Conservation (phyloP, 352 stramenopile species). For the Phytophthora podocarpi region DNA sequence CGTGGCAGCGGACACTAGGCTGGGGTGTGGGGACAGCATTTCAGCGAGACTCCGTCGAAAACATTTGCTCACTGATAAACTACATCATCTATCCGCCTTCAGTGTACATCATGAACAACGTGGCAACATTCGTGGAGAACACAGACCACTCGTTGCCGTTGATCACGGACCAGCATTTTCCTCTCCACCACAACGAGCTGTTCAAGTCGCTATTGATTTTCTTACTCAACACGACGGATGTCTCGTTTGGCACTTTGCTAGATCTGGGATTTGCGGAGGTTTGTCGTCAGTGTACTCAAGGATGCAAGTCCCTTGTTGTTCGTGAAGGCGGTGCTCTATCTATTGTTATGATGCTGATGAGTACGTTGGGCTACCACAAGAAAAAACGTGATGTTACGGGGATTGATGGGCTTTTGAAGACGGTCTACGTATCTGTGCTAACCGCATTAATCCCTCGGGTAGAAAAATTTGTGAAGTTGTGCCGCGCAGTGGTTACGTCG, state of each 20-base stretch:
- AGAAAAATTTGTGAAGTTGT: conserved; percentile 81
- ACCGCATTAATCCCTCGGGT: conserved; percentile 65
- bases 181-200: conserved; percentile 79
- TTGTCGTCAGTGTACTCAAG: conserved; percentile 70
- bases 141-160: conserved; percentile 82
- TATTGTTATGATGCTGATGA: conserved; percentile 89
- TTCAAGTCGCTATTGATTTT: conserved; percentile 83
- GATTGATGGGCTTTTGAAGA: conserved; percentile 67
- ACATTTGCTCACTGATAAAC: conserved; percentile 85
- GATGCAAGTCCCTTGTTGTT: conserved; percentile 57
- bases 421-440: conserved; percentile 51
- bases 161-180: conserved; percentile 85
- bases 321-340: conserved; percentile 84
- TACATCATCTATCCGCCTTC: conserved; percentile 88
- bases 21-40: conserved; percentile 86
- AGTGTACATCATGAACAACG: conserved; percentile 86
- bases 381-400: conserved; percentile 78
- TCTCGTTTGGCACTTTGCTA: conserved; percentile 79
- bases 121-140: conserved; percentile 86
- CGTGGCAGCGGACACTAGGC: conserved; percentile 82
- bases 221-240: conserved; percentile 56
- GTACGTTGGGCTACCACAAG: conserved; percentile 84
- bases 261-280: conserved; percentile 84
- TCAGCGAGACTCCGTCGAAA: conserved; percentile 87
- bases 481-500: conserved; percentile 61